Evolutionary conservation across 805 yeast species (phyloP), one percentile per base, ranked within the genome.

Genomic region (Starmerella khaoyaiensis): DNA sequence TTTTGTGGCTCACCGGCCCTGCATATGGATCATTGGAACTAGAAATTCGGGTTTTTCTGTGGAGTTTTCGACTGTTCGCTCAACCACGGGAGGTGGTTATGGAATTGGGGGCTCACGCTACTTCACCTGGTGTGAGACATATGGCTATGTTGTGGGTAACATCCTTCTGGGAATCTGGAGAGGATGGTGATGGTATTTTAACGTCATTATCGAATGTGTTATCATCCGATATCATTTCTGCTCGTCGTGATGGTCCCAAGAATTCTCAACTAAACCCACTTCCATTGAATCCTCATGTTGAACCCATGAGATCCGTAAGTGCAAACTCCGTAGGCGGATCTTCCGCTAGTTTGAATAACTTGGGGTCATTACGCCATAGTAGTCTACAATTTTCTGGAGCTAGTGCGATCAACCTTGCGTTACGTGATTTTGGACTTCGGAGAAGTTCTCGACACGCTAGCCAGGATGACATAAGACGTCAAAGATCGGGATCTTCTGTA

Each of bases 121-220:
- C 38, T 15, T 29, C 43, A 7, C n/a, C 22, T 49, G 74, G 67
- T 45, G 67, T 90, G 54, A 21, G 20, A 19, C 47, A 39, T 18
- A 21, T 52, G 7, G 54, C 52, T 10, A 33, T 37, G 16, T 28
- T 48, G 16, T 87, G 98, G 98, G 60, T 87, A 56, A 93, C 83
- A 56, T 76, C 90, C 35, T 84, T 79, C 54, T 87, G 95, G 95
- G 72, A 75, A 45, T 71, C 67, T 29, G 6, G n/a, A n/a, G n/a
- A n/a, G n/a, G n/a, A n/a, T n/a, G 52, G 51, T 15, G 94, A 84
- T 55, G 70, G 69, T 43, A 61, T 76, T 27, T 59, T 84, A 31
- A 26, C 25, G 5, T 25, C 36, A n/a, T 23, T 39, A 20, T 36
- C 33, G 20, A 28, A 32, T 21, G 25, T 47, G 3, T 35, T 39